These are phyloP conservation scores for Taiozyma onychis DNA, from an alignment of 1,139 yeast genomes.

Conservation along the genomic window DNA sequence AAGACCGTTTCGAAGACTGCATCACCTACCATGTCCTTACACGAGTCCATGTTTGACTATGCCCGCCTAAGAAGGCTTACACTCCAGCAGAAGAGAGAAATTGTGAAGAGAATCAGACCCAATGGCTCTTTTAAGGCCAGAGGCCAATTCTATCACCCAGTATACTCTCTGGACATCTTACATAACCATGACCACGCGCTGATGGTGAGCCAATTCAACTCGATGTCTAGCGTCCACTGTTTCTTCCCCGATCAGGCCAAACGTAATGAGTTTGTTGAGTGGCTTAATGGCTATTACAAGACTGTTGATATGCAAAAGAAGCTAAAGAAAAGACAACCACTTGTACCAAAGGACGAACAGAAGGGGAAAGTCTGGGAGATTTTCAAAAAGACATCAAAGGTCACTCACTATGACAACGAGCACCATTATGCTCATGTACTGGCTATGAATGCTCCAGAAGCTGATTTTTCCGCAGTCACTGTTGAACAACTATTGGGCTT, in stretches of 20 bases:
- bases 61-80: neutral
- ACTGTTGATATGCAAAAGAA: neutral
- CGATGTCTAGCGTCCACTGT: neutral
- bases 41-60: neutral
- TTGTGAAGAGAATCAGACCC: neutral
- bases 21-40: neutral
- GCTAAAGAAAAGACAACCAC: neutral
- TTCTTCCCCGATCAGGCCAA: neutral
- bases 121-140: neutral
- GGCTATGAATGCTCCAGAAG: neutral
- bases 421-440: neutral
- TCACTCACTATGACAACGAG: neutral
- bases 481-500: neutral
- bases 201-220: neutral
- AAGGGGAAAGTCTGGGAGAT: neutral
- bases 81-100: neutral
- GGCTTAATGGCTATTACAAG: neutral
- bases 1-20: neutral
- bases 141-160: neutral
- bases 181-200: neutral
- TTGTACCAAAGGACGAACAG: neutral
- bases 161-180: neutral
- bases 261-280: conserved; percentile 23
- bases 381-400: neutral
- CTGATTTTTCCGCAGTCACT: neutral